These are phyloP conservation scores for Mucor lusitanicus DNA, from an alignment of 371 early-diverging fungal genomes.

Conservation along the genomic window DNA sequence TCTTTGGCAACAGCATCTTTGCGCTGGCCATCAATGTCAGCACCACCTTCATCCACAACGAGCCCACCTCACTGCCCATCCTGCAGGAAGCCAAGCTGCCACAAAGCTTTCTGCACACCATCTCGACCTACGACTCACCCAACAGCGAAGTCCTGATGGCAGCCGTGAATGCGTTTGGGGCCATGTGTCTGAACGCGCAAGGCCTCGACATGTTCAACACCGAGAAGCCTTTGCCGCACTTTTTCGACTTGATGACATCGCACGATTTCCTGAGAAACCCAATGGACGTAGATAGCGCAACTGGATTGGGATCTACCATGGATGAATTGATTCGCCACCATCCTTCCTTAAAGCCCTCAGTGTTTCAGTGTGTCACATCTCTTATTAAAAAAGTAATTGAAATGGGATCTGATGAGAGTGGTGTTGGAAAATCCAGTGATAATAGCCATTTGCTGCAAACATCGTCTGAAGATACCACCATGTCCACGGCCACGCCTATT, in stretches of 20 bases:
- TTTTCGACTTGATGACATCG: slow-evolving; percentile 74
- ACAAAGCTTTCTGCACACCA: slow-evolving; percentile 74
- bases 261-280: slow-evolving; percentile 74
- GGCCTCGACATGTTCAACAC: slow-evolving; percentile 83
- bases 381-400: slow-evolving; percentile 60
- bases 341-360: slow-evolving; percentile 70
- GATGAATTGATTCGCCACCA: slow-evolving; percentile 97
- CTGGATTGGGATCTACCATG: slow-evolving; percentile 79
- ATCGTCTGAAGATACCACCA: slow-evolving; percentile 6
- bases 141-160: slow-evolving; percentile 69
- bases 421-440: slow-evolving; percentile 49
- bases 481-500: background rate
- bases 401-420: slow-evolving; percentile 42
- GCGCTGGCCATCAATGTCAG: slow-evolving; percentile 85
- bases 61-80: slow-evolving; percentile 89
- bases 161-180: slow-evolving; percentile 93
- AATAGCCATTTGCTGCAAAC: slow-evolving; percentile 39
- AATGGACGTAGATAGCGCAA: slow-evolving; percentile 81
- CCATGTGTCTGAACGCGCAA: slow-evolving; percentile 85
- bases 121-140: slow-evolving; percentile 64
- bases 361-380: slow-evolving; percentile 67
- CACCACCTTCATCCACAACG: slow-evolving; percentile 95
- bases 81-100: slow-evolving; percentile 89
- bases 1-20: slow-evolving; percentile 75
- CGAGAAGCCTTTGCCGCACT: slow-evolving; percentile 70